Evolutionary conservation across 2,329 filamentous ascomycete genomes (phyloP).

Genomic region (Xylariaceae sp.): DNA sequence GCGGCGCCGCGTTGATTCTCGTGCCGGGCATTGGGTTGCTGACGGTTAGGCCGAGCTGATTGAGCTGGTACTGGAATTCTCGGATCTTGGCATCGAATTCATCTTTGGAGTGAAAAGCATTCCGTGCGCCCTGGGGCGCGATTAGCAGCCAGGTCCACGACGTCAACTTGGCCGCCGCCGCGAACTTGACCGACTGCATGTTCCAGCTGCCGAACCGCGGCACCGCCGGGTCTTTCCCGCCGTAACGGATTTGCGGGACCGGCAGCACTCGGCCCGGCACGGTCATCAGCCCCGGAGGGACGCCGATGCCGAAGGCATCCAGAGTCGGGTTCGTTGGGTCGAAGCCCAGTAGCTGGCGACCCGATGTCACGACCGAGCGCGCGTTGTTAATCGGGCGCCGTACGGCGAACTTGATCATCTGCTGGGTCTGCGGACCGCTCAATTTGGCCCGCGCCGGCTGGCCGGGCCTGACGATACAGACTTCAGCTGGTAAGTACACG

Average conservation of each 20-base stretch:
- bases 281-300: constrained; percentile 3
- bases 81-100: constrained; percentile 1
- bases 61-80: constrained; percentile 2
- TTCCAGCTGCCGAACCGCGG: constrained; percentile 4
- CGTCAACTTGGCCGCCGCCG: constrained; percentile 1
- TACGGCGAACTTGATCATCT: constrained; percentile 5
- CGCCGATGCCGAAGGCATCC: constrained; percentile 2
- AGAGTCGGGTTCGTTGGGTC: constrained; percentile 2
- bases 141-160: constrained; percentile 4
- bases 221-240: not conserved
- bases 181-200: constrained; percentile 2
- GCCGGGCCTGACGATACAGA: constrained; percentile 2
- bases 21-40: constrained; percentile 1
- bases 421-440: not conserved
- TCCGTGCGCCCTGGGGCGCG: not conserved
- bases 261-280: constrained; percentile 3
- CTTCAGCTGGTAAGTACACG: constrained; percentile 2
- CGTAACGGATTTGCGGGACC: constrained; percentile 1
- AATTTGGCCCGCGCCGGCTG: constrained; percentile 4
- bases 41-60: constrained; percentile 1
- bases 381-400: constrained; percentile 2
- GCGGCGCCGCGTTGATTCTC: constrained; percentile 1
- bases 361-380: constrained; percentile 1
- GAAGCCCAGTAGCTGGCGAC: constrained; percentile 2
- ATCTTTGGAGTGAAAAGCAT: not conserved